phyloP scores from a whole-genome alignment of 768 basidiomycete genomes.

The Xerocomellus intermedius region DNA sequence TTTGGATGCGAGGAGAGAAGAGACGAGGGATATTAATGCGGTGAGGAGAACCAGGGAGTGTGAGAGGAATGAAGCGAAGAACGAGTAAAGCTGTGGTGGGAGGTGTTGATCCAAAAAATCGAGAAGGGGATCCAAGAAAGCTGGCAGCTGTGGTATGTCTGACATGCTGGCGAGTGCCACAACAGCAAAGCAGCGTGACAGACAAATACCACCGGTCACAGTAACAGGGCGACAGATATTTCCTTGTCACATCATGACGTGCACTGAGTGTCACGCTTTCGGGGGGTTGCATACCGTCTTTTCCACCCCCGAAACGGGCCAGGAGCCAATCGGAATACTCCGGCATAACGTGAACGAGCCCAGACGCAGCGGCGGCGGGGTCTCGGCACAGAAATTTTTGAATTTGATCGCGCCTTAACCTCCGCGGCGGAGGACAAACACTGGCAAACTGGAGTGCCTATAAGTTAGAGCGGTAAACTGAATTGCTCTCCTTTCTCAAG shows the following conservation, averaged over 20 bases:
- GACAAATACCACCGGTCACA: slow-evolving; percentile 15
- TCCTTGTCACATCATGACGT: slow-evolving; percentile 15
- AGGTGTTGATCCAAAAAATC: slow-evolving; percentile 52
- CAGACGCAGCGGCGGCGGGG: slow-evolving; percentile 9
- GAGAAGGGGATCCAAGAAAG: slow-evolving; percentile 52
- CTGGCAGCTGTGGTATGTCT: slow-evolving; percentile 40
- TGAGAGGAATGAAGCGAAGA: slow-evolving; percentile 50
- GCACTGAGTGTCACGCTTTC: slow-evolving; percentile 9
- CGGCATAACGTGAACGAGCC: slow-evolving; percentile 13
- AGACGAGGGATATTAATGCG: slow-evolving; percentile 47
- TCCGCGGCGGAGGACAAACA: slow-evolving; percentile 31
- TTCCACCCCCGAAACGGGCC: slow-evolving; percentile 5
- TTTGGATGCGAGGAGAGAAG: slow-evolving; percentile 47
- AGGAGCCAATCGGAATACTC: slow-evolving; percentile 28
- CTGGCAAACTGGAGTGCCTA: slow-evolving; percentile 24
- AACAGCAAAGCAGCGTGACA: slow-evolving; percentile 20
- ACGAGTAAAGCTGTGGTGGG: slow-evolving; percentile 53
- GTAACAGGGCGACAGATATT: slow-evolving; percentile 3
- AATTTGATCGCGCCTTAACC: slow-evolving; percentile 16
- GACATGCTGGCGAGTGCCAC: slow-evolving; percentile 25
- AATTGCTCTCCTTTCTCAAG: slow-evolving; percentile 26
- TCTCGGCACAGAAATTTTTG: slow-evolving; percentile 15
- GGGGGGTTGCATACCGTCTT: slow-evolving; percentile 6
- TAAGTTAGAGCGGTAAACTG: slow-evolving; percentile 32
- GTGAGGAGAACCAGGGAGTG: slow-evolving; percentile 50